Evolutionary conservation across 108 stramenopile genomes (phyloP).

Genomic region (Cyclotella cryptica): DNA sequence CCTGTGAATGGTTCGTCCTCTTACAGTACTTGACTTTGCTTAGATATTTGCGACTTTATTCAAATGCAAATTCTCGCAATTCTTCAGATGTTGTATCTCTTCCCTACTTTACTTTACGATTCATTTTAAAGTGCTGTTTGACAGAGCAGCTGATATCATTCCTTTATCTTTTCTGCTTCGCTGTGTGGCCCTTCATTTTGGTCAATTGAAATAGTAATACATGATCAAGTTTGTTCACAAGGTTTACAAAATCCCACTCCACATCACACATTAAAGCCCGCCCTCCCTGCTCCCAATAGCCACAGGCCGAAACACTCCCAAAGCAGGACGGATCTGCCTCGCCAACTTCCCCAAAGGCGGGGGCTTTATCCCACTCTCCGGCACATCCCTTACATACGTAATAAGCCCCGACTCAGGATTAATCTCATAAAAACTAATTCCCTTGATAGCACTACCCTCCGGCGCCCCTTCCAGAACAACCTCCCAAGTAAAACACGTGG

Average conservation of each 20-base stretch:
- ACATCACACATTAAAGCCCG: constrained; percentile 14
- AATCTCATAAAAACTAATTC: constrained; percentile 80
- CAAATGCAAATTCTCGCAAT: too few species aligned
- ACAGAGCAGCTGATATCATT: too few species aligned
- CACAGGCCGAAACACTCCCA: constrained; percentile 67
- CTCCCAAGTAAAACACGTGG: constrained; percentile 85
- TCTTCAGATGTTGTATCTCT: too few species aligned
- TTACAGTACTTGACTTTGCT: too few species aligned
- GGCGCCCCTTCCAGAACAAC: constrained; percentile 66
- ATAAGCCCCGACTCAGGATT: constrained; percentile 66
- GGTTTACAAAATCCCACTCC: background rate
- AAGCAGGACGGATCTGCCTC: constrained; percentile 58
- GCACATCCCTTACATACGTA: constrained; percentile 76
- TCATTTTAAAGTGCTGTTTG: too few species aligned
- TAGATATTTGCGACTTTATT: too few species aligned
- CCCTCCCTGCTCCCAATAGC: constrained; percentile 40
- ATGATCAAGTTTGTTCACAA: too few species aligned
- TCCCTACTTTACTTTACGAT: too few species aligned
- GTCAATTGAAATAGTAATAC: too few species aligned
- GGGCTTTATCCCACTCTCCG: constrained; percentile 80
- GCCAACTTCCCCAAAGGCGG: constrained; percentile 73
- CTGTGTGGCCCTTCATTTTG: too few species aligned
- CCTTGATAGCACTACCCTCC: constrained; percentile 68
- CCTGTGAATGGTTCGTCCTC: too few species aligned
- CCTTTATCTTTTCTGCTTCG: too few species aligned